Evolutionary conservation across 2,329 filamentous ascomycete genomes (phyloP).

Genomic region (Cladobotryum mycophilum): DNA sequence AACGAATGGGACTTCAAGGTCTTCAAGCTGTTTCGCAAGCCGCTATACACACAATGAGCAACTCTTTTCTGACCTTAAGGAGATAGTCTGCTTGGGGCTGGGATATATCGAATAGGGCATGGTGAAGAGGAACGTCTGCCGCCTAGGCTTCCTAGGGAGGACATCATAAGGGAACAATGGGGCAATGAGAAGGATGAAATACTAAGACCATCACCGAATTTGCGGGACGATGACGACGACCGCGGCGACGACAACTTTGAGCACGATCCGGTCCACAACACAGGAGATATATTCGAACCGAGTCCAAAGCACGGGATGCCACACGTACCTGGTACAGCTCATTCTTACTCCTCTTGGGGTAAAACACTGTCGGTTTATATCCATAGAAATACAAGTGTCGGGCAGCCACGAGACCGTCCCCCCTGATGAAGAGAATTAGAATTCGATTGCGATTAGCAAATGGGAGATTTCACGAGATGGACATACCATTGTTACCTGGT

Average conservation of each 20-base stretch:
- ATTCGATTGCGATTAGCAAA: not conserved
- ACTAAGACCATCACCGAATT: too few species aligned
- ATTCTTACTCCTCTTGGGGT: conserved; percentile 85
- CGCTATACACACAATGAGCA: conserved; percentile 49
- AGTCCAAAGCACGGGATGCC: not conserved
- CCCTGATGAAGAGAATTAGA: conserved; percentile 46
- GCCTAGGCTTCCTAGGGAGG: too few species aligned
- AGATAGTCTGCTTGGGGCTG: not conserved
- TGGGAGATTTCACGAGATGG: not conserved
- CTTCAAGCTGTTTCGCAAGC: conserved; percentile 74
- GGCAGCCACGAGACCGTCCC: conserved; percentile 90
- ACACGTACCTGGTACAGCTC: conserved; percentile 72
- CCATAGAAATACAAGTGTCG: conserved; percentile 89
- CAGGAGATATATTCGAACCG: too few species aligned
- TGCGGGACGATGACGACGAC: too few species aligned
- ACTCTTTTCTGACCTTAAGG: not conserved
- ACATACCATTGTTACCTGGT: conserved; percentile 63
- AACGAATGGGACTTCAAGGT: conserved; percentile 76
- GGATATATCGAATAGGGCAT: not conserved
- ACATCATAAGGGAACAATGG: too few species aligned
- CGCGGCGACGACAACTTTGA: too few species aligned
- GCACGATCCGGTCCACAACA: too few species aligned
- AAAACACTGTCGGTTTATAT: conserved; percentile 83
- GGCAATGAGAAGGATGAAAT: too few species aligned
- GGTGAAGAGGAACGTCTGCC: not conserved